Evolutionary conservation across 768 basidiomycete species (phyloP).

Genomic region (Boletus sp.): DNA sequence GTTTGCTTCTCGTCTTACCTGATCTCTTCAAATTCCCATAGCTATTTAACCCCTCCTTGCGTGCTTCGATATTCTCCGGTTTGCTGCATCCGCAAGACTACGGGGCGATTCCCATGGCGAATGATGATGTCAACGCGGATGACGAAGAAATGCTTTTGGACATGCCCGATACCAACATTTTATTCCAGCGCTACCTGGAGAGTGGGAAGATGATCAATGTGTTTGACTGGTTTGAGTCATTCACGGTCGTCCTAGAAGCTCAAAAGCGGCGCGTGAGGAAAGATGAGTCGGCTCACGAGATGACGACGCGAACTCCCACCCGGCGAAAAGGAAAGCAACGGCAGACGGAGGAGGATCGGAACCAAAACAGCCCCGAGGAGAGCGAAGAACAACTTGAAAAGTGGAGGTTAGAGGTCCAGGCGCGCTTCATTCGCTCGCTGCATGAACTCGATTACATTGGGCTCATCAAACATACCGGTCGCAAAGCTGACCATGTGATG

Average conservation of each 20-base stretch:
- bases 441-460: conserved; percentile 84
- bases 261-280: conserved; percentile 36
- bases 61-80: conserved; percentile 58
- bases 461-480: conserved; percentile 74
- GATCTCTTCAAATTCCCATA: conserved; percentile 24
- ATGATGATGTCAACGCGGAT: conserved; percentile 17
- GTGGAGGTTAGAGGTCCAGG: conserved; percentile 68
- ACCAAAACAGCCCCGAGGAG: conserved; percentile 15
- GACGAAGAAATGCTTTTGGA: conserved; percentile 42
- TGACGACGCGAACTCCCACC: conserved; percentile 14
- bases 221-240: conserved; percentile 86
- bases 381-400: conserved; percentile 41
- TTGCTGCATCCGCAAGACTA: conserved; percentile 60
- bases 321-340: conserved; percentile 27
- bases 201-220: conserved; percentile 83
- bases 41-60: conserved; percentile 70
- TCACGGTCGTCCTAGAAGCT: conserved; percentile 61
- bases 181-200: conserved; percentile 75
- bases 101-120: not conserved
- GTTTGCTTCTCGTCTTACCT: not conserved
- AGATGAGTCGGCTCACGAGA: not conserved
- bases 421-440: conserved; percentile 73
- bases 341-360: conserved; percentile 21
- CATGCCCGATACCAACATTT: conserved; percentile 72
- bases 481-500: conserved; percentile 75